A percentile compares a stretch with the other conserved stretches of the same genome.
These are phyloP conservation scores for Pneumocystis canis DNA, from an alignment of 1,139 yeast genomes.

Conservation along the genomic window DNA sequence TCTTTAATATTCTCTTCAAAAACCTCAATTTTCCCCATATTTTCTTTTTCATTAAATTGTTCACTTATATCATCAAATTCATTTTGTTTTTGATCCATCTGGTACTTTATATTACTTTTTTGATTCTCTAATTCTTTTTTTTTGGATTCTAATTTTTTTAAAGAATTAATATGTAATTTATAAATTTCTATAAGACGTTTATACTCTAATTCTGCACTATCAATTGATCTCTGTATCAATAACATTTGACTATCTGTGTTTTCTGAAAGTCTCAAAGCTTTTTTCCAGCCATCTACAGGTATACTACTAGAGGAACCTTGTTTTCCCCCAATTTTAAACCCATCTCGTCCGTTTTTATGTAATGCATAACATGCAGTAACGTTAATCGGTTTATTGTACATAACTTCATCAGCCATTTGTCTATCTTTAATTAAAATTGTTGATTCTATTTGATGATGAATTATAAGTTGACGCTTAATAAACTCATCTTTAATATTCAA, in stretches of 20 bases:
- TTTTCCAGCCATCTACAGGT: conserved; percentile 36
- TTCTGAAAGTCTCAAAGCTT: conserved; percentile 17
- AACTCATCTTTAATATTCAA: conserved; percentile 23
- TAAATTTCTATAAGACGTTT: not conserved
- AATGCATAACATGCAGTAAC: conserved; percentile 37
- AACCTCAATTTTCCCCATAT: conserved; percentile 2
- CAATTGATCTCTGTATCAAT: not conserved
- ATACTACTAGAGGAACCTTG: conserved; percentile 40
- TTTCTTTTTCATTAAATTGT: not conserved
- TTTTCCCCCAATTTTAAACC: conserved; percentile 22
- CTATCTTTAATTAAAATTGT: conserved; percentile 39
- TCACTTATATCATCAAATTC: conserved; percentile 1
- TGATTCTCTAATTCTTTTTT: not conserved
- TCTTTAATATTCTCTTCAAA: conserved; percentile 17
- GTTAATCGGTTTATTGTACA: conserved; percentile 27
- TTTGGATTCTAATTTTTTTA: not conserved
- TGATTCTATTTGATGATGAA: conserved; percentile 45
- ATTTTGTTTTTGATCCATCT: not conserved
- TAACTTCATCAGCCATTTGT: conserved; percentile 35
- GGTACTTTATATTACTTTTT: not conserved
- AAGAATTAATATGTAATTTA: not conserved
- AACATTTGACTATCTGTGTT: conserved; percentile 12
- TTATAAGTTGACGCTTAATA: conserved; percentile 35
- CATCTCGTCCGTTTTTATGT: conserved; percentile 33
- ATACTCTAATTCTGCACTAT: not conserved